phyloP scores from a whole-genome alignment of 345 rosid species.

The Cochlearia excelsa region DNA sequence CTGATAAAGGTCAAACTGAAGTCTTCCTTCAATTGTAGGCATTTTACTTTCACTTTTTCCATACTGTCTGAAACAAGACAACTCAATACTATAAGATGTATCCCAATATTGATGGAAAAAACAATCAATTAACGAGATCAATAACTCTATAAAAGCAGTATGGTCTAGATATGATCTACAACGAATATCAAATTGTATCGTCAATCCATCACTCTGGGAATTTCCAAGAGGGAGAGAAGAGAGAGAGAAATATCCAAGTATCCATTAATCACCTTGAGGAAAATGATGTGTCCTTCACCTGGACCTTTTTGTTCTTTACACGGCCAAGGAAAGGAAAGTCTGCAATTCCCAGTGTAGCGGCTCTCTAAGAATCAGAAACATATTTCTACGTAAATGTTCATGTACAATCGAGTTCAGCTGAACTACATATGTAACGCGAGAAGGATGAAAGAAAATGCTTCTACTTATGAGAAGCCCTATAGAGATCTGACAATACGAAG shows the following conservation, averaged over 20 bases:
- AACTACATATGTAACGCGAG: too few species aligned
- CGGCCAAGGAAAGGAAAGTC: constrained; percentile 93
- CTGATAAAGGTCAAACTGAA: constrained; percentile 97
- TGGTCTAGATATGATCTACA: background rate
- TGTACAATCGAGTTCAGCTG: too few species aligned
- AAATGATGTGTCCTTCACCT: constrained; percentile 81
- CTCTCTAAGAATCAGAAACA: constrained; percentile 55
- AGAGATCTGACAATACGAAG: constrained; percentile 4
- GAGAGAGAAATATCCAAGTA: too few species aligned
- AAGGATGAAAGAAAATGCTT: background rate
- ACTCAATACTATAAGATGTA: constrained; percentile 22
- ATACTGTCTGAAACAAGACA: constrained; percentile 55
- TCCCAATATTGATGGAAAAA: too few species aligned
- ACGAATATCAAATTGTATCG: background rate
- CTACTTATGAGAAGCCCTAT: constrained; percentile 4
- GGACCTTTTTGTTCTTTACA: constrained; percentile 75
- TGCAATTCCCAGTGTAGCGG: constrained; percentile 74
- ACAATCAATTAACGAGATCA: too few species aligned
- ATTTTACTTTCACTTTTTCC: constrained; percentile 97
- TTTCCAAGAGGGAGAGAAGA: too few species aligned
- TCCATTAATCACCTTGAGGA: constrained; percentile 67
- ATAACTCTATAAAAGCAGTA: too few species aligned
- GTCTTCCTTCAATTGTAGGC: constrained; percentile 89
- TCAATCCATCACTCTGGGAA: too few species aligned
- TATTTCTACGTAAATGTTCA: background rate